Percentiles rank a stretch among this genome's conserved stretches.
These are phyloP conservation scores for Yarrowia deformans DNA, from an alignment of 805 yeast species.

Conservation along the genomic window DNA sequence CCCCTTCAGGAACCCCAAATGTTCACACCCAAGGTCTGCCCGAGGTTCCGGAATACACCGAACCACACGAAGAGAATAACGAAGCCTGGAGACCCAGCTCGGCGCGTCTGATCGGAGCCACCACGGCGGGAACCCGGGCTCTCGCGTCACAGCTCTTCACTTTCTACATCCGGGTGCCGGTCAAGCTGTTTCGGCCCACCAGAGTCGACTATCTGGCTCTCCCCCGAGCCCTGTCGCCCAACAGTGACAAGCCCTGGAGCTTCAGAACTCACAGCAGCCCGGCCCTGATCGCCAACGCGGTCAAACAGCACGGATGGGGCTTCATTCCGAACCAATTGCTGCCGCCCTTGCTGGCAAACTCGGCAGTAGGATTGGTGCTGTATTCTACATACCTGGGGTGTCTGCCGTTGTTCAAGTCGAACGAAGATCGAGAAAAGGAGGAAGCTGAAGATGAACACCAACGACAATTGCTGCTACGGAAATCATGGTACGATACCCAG, in stretches of 20 bases:
- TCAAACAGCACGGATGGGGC: slow-evolving; percentile 81
- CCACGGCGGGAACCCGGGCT: slow-evolving; percentile 88
- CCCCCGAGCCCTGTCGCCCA: slow-evolving; percentile 51
- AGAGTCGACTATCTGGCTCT: slow-evolving; percentile 66
- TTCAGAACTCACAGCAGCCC: slow-evolving; percentile 77
- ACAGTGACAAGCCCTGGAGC: slow-evolving; percentile 50
- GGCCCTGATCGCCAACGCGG: slow-evolving; percentile 74
- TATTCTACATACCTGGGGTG: slow-evolving; percentile 77
- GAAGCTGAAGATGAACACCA: slow-evolving; percentile 39
- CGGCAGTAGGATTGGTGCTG: slow-evolving; percentile 82
- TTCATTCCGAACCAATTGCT: slow-evolving; percentile 83
- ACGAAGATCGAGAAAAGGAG: slow-evolving; percentile 43
- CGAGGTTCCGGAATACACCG: slow-evolving; percentile 11
- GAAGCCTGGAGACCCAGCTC: slow-evolving; percentile 29
- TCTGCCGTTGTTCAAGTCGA: slow-evolving; percentile 45
- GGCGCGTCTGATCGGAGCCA: slow-evolving; percentile 66
- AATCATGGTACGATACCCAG: slow-evolving; percentile 45
- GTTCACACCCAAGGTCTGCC: background rate
- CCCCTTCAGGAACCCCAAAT: too few species aligned
- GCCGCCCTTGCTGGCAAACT: slow-evolving; percentile 88
- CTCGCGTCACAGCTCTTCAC: slow-evolving; percentile 78
- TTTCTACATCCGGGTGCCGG: slow-evolving; percentile 78
- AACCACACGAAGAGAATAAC: slow-evolving; percentile 5
- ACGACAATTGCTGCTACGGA: slow-evolving; percentile 11
- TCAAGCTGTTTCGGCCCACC: slow-evolving; percentile 88